Percentiles rank a stretch among this genome's conserved stretches.
phyloP scores from a whole-genome alignment of 1,284 basidiomycete genomes.

The Anthracocystis setariae region DNA sequence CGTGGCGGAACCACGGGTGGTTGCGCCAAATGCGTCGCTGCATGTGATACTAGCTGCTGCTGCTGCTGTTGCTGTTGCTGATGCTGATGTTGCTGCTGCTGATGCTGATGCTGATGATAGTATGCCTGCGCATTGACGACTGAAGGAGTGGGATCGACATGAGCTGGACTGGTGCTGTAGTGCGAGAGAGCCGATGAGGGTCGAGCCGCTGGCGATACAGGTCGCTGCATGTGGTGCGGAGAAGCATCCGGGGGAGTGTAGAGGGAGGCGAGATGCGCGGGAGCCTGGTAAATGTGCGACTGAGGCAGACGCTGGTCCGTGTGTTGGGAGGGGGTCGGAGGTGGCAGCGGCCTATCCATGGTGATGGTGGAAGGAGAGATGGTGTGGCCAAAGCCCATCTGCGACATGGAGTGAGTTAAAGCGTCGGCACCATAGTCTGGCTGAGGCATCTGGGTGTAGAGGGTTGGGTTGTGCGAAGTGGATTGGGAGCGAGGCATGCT shows the following conservation, averaged over 20 bases:
- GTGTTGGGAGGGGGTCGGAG: constrained; percentile 20
- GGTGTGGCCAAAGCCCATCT: constrained; percentile 38
- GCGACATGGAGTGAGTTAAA: constrained; percentile 37
- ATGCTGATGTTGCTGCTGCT: constrained; percentile 12
- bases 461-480: constrained; percentile 27
- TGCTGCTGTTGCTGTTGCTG: constrained; percentile 33
- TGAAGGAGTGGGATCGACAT: constrained; percentile 22
- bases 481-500: constrained; percentile 37
- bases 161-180: constrained; percentile 30
- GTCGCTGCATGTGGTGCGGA: constrained; percentile 20
- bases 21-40: constrained; percentile 16
- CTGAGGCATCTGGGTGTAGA: constrained; percentile 30
- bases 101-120: constrained; percentile 35
- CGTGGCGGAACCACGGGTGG: constrained; percentile 27
- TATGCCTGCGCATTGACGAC: constrained; percentile 48
- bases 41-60: constrained; percentile 10
- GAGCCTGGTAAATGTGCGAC: constrained; percentile 48
- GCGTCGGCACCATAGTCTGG: constrained; percentile 41
- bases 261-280: constrained; percentile 41
- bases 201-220: constrained; percentile 35
- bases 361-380: constrained; percentile 2
- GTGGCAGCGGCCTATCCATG: constrained; percentile 26
- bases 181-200: constrained; percentile 35
- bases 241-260: constrained; percentile 25
- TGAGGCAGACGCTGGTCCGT: constrained; percentile 30